A percentile compares a stretch with the other conserved stretches of the same genome.
Conservation (phyloP, 73 alveolate genomes). For the Paramecium sonneborni region DNA sequence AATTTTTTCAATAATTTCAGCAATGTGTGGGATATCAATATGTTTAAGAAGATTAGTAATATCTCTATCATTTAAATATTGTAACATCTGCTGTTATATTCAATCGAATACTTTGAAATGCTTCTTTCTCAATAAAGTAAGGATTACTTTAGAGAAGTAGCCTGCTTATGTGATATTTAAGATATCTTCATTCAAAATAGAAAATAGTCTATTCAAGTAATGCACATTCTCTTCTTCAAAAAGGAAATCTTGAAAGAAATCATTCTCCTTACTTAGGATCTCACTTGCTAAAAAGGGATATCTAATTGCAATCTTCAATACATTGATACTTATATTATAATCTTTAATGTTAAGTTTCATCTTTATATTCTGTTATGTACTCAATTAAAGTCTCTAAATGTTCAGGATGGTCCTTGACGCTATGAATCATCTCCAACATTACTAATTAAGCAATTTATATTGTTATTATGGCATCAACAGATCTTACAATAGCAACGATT, state of each 20-base stretch:
- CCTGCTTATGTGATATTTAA: constrained; percentile 21
- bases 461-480: background rate
- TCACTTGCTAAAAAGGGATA: constrained; percentile 40
- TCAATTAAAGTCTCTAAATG: background rate
- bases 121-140: background rate
- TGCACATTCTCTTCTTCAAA: background rate
- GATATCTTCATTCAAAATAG: background rate
- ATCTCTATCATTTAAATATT: background rate
- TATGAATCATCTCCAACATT: constrained; percentile 13
- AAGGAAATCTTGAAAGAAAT: constrained; percentile 17
- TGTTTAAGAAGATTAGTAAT: constrained; percentile 23
- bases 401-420: constrained; percentile 11
- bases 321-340: background rate
- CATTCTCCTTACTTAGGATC: constrained; percentile 23
- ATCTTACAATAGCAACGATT: background rate
- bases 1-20: background rate
- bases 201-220: background rate
- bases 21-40: background rate
- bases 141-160: constrained; percentile 9
- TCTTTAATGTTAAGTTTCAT: background rate
- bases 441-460: constrained; percentile 30
- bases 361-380: background rate
- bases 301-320: background rate
- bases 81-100: background rate
- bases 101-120: background rate